Evolutionary conservation across 106 monocot species (phyloP).

Genomic region (Posidonia australis): DNA sequence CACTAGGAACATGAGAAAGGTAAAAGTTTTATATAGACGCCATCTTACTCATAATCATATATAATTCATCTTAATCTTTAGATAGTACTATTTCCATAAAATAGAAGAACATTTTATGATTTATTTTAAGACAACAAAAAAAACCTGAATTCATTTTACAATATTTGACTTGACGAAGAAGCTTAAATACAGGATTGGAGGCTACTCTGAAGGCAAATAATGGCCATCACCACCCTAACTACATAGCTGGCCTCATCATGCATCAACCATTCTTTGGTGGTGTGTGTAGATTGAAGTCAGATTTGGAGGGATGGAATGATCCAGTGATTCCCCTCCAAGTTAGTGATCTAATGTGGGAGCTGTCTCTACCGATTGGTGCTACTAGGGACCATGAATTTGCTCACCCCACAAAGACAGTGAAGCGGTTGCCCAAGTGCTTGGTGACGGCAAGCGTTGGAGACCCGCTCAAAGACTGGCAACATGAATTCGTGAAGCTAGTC

Average conservation of each 20-base stretch:
- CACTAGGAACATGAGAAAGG: no score
- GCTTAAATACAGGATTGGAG: not conserved
- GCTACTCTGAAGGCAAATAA: not conserved
- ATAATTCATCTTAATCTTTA: no score
- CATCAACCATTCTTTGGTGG: slow-evolving; percentile 12
- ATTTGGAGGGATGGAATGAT: not conserved
- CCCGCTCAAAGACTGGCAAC: slow-evolving; percentile 46
- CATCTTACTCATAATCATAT: no score
- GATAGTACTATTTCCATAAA: no score
- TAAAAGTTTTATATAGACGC: no score
- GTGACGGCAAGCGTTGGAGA: slow-evolving; percentile 35
- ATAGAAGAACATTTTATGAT: no score
- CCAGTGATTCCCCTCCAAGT: not conserved
- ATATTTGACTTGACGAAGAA: not conserved
- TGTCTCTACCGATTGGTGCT: slow-evolving; percentile 31
- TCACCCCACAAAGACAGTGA: slow-evolving; percentile 1
- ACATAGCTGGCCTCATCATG: not conserved
- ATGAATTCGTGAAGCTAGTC: slow-evolving; percentile 21
- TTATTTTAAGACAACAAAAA: no score
- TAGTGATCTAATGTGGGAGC: slow-evolving; percentile 4
- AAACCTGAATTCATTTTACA: no score
- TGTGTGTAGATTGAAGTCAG: not conserved
- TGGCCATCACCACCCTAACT: not conserved
- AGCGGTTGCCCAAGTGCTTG: slow-evolving; percentile 23
- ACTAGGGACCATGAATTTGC: slow-evolving; percentile 44